These are phyloP conservation scores for Kokia cookei DNA, from an alignment of 441 rosid genomes.

Conservation along the genomic window DNA sequence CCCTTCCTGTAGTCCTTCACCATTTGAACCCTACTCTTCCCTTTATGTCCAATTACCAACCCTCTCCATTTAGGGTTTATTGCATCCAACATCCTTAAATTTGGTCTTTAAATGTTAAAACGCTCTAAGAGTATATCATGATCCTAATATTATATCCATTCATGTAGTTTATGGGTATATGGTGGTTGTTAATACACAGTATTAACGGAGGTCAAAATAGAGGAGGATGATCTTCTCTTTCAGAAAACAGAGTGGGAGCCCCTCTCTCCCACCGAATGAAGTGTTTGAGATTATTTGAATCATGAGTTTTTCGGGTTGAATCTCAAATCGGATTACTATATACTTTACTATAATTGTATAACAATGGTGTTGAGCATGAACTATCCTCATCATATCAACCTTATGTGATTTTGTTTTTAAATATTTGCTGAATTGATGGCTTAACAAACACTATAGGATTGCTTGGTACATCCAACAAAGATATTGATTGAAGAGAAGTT, in stretches of 20 bases:
- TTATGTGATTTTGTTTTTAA: neutral
- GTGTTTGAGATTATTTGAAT: too few relatives aligned
- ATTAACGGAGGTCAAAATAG: too few relatives aligned
- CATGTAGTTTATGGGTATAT: neutral
- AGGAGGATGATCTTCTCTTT: too few relatives aligned
- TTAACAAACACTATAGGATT: neutral
- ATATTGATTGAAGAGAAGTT: neutral
- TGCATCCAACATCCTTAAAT: neutral
- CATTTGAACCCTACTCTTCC: too few relatives aligned
- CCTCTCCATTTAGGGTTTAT: too few relatives aligned
- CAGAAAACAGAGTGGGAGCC: too few relatives aligned
- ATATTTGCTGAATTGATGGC: neutral
- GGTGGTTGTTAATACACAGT: neutral
- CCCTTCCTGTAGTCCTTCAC: neutral
- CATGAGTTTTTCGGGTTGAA: too few relatives aligned
- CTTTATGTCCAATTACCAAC: too few relatives aligned
- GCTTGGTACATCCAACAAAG: neutral
- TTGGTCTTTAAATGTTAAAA: too few relatives aligned
- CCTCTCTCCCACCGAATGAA: too few relatives aligned
- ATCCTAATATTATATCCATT: neutral
- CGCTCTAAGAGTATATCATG: neutral
- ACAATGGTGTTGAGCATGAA: neutral
- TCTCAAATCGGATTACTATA: too few relatives aligned
- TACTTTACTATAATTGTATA: too few relatives aligned
- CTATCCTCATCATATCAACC: neutral